Evolutionary conservation across 805 yeast genomes (phyloP), one percentile per base, ranked within the genome.

Genomic region (Naumovozyma dairenensis): DNA sequence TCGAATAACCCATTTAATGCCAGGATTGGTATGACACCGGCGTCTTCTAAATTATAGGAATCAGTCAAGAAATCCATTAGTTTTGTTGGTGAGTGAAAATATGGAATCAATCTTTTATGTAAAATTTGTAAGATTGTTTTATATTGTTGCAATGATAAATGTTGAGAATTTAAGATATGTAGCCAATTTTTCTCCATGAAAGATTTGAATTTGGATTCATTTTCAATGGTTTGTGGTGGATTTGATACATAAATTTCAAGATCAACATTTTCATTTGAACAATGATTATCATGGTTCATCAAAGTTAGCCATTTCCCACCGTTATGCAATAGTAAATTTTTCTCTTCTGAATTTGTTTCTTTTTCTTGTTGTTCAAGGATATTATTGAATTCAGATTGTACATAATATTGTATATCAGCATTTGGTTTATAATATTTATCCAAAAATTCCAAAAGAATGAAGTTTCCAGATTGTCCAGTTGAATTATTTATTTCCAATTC

Each of bases 1-100:
- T 76, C 85, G 60, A 85, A 89, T 33, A 89, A 64, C 8, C 96
- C 93, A 56, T 86, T 89, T 46, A 89, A 67, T 2, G 97, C 79
- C 34, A 92, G 61, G 28, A 89, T 72, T 13, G 87, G 80, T 10
- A 79, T 64, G 5, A 79, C 67, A 4, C 74, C 76, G 29, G 73
- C 65, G 49, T 66, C 26, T 25, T 45, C 46, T 50, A 63, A 27
- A 44, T 81, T 69, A 52, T 85, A 87, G 3, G 93, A 78, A 40
- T 83, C 94, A 1, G 96, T 85, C 39, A 89, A 65, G 54, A 89
- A 92, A 62, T 89, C 98, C 96, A 92, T 87, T 29, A 92, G 62
- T 40, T 72, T 67, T 28, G 83, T 80, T 5, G 97, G 94, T 43
- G 76, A 77, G 29, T 72, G 68, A 68, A 85, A 71, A 50, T 69